Base-by-base conservation (phyloP, 768 basidiomycete genomes). In the Hygrophorus pudorinus region DNA sequence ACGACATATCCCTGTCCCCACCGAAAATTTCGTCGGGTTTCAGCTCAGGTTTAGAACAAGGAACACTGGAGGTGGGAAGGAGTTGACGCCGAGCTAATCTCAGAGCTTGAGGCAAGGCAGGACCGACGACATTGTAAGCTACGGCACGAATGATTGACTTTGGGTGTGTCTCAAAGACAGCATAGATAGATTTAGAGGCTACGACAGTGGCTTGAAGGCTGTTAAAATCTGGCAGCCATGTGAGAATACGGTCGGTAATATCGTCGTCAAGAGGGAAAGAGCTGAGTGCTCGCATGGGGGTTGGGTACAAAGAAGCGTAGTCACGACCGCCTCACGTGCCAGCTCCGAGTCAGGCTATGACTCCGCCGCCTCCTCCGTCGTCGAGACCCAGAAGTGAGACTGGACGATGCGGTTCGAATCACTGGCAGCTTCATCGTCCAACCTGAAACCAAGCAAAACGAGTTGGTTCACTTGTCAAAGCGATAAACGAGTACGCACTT, bases 81-180 rank as follows among this genome's bases (percentile, higher is more conserved):
- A 2, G 12, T 36, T 40, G 36, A 37, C 46, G 51, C 12, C 52
- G 44, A n/a, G 51, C 21, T 4, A 59, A 31, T 0, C 51, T 45
- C 28, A 62, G 31, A 1, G 58, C 57, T 36, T 57, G 51, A 31
- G 60, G 56, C 31, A 60, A 45, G 4, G 52, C 53, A 8, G 55
- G 51, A 1, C 60, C 59, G 4, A 55, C 51, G 5, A 55, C 35
- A 30, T 59, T 60, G 34, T 53, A 58, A 3, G 59, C 53, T 14
- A 62, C 55, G 4, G 52, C 51, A 6, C 54, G 51, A 3, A 54
- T 42, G 29, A 58, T 48, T 27, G 53, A 55, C 33, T 56, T 52
- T 27, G 52, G 53, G 30, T 56, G 56, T 2, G 40, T 48, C 21
- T 49, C 33, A 40, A 53, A 62, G 12, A 58, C 45, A 8, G 31